These are phyloP conservation scores for Mycena capillaripes DNA, from an alignment of 768 basidiomycete species.

Conservation along the genomic window DNA sequence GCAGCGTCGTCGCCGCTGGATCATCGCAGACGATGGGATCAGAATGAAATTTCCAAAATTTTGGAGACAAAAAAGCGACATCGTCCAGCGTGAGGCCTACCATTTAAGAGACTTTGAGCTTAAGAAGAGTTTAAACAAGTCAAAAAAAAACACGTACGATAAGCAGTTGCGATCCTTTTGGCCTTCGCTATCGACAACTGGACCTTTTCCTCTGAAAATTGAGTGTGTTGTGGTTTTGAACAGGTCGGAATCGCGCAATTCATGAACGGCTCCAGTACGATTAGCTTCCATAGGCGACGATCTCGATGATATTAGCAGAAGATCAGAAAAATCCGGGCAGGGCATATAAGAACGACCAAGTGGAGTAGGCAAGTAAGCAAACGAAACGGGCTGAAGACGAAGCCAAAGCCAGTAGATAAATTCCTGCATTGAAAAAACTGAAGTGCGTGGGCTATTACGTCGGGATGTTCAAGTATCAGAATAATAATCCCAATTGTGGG, in stretches of 20 bases:
- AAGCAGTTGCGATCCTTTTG: background rate
- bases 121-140: background rate
- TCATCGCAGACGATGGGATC: slow-evolving; percentile 27
- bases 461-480: no score
- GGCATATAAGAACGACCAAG: no score
- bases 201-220: background rate
- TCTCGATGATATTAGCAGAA: background rate
- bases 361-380: no score
- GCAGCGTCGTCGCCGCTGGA: slow-evolving; percentile 18
- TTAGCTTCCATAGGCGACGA: background rate
- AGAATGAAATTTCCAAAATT: slow-evolving; percentile 30
- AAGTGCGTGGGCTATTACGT: no score
- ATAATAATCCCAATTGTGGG: no score
- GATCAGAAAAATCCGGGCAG: no score
- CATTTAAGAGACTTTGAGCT: background rate
- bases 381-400: no score
- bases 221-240: background rate
- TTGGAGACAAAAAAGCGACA: slow-evolving; percentile 7
- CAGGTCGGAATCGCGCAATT: background rate
- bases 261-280: background rate
- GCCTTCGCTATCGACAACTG: slow-evolving; percentile 2
- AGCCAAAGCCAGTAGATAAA: no score
- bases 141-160: background rate
- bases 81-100: slow-evolving; percentile 33
- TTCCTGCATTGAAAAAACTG: no score